Conservation (phyloP, 1,284 basidiomycete genomes). For the Leccinum pallidistipes region DNA sequence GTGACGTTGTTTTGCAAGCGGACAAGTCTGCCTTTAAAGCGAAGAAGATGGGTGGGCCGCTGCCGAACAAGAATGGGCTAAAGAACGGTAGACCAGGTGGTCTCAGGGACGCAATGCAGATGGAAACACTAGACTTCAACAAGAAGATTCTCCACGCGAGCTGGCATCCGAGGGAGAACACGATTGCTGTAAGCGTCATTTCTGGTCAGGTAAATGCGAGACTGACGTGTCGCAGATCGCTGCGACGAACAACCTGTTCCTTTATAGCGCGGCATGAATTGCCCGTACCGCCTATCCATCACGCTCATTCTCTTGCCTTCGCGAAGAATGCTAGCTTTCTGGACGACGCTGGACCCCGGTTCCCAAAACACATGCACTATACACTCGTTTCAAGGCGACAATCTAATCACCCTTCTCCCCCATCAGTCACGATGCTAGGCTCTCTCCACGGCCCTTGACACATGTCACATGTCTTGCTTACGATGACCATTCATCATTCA, state of each 20-base stretch:
- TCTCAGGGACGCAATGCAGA: conserved; percentile 82
- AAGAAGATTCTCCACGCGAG: conserved; percentile 99
- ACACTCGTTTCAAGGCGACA: conserved; percentile 32
- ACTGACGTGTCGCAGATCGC: conserved; percentile 63
- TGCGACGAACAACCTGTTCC: conserved; percentile 91
- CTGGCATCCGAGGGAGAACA: conserved; percentile 97
- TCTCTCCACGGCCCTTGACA: conserved; percentile 13
- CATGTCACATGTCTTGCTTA: conserved; percentile 32
- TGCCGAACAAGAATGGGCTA: conserved; percentile 64
- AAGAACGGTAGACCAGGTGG: conserved; percentile 75
- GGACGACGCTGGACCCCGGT: conserved; percentile 10
- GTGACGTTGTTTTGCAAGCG: conserved; percentile 94
- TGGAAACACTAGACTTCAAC: conserved; percentile 95
- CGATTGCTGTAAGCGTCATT: conserved; percentile 78
- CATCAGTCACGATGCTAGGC: conserved; percentile 22
- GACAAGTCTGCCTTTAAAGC: conserved; percentile 99
- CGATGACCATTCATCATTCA: conserved; percentile 28
- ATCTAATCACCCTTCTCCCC: conserved; percentile 24
- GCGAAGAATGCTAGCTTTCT: conserved; percentile 16
- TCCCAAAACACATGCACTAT: conserved; percentile 14
- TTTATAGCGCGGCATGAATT: conserved; percentile 79
- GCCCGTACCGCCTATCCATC: conserved; percentile 1
- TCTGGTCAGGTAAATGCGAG: neutral
- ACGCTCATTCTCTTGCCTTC: neutral
- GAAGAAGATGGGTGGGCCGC: conserved; percentile 91